These are phyloP conservation scores for Fraxinus cuspidata DNA, from an alignment of 257 asterid species.

Conservation along the genomic window DNA sequence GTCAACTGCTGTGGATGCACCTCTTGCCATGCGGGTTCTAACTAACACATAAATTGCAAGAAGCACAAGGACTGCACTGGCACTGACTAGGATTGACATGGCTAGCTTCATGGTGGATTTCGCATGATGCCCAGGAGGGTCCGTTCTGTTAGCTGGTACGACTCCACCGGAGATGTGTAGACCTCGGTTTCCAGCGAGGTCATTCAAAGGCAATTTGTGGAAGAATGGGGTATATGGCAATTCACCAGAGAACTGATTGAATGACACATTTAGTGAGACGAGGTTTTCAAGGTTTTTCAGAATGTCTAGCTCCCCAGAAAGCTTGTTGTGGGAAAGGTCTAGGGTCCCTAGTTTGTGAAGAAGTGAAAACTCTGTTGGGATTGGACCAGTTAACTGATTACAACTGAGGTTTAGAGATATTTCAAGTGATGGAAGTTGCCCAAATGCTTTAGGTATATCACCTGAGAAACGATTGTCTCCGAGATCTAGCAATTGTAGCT, in stretches of 20 bases:
- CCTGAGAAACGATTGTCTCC: constrained; percentile 78
- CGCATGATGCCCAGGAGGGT: constrained; percentile 39
- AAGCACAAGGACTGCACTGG: constrained; percentile 68
- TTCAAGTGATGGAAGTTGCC: constrained; percentile 77
- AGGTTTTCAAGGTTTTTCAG: constrained; percentile 79
- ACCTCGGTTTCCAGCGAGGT: constrained; percentile 67
- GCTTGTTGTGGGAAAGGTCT: constrained; percentile 85
- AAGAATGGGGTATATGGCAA: constrained; percentile 82
- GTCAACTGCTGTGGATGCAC: constrained; percentile 40
- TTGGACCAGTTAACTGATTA: constrained; percentile 69
- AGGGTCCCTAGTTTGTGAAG: constrained; percentile 70
- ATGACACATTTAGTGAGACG: constrained; percentile 81
- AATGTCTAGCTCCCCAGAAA: constrained; percentile 64
- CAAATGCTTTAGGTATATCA: constrained; percentile 66
- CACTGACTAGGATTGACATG: constrained; percentile 81
- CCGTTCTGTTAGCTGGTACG: constrained; percentile 45
- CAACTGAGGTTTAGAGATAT: constrained; percentile 88
- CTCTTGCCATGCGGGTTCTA: constrained; percentile 47
- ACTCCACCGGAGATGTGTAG: constrained; percentile 60
- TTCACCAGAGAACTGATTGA: constrained; percentile 77
- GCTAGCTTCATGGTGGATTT: constrained; percentile 70
- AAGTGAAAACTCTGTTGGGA: constrained; percentile 72
- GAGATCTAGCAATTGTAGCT: constrained; percentile 79
- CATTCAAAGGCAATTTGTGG: constrained; percentile 64
- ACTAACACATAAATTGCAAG: constrained; percentile 63